phyloP scores from a whole-genome alignment of 2,329 filamentous ascomycete species.

The Exophiala alcalophila region DNA sequence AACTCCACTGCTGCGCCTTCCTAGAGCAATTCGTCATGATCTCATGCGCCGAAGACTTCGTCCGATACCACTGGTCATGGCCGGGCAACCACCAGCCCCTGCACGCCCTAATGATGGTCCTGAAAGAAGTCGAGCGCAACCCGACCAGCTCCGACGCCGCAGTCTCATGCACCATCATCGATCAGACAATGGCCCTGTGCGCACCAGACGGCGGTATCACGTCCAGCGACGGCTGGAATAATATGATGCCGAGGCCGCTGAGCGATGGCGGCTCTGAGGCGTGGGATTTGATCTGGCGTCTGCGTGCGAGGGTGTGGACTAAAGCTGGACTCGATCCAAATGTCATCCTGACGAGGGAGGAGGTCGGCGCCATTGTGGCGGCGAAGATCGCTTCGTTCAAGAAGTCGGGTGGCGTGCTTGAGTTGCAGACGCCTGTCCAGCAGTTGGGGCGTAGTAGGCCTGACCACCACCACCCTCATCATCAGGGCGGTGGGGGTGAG shows the following conservation, averaged over 20 bases:
- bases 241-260: slow-evolving; percentile 1
- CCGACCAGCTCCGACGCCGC: neutral
- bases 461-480: too few relatives aligned
- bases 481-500: neutral
- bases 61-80: slow-evolving; percentile 1
- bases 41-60: slow-evolving; percentile 1
- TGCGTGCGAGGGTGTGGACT: slow-evolving; percentile 3
- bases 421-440: slow-evolving; percentile 1
- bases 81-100: slow-evolving; percentile 4
- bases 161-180: slow-evolving; percentile 1
- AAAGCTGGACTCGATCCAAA: slow-evolving; percentile 1
- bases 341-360: neutral
- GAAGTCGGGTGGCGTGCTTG: neutral
- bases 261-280: neutral
- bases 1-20: slow-evolving; percentile 2
- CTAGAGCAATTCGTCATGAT: neutral
- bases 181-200: slow-evolving; percentile 1
- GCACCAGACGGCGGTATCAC: slow-evolving; percentile 2
- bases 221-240: neutral
- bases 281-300: slow-evolving; percentile 3
- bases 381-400: slow-evolving; percentile 1
- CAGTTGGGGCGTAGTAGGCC: too few relatives aligned
- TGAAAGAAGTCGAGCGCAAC: slow-evolving; percentile 2
- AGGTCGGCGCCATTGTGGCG: slow-evolving; percentile 1
- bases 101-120: slow-evolving; percentile 1